Base-by-base conservation (phyloP, 208 protist species). In the Leishmania martiniquensis region DNA sequence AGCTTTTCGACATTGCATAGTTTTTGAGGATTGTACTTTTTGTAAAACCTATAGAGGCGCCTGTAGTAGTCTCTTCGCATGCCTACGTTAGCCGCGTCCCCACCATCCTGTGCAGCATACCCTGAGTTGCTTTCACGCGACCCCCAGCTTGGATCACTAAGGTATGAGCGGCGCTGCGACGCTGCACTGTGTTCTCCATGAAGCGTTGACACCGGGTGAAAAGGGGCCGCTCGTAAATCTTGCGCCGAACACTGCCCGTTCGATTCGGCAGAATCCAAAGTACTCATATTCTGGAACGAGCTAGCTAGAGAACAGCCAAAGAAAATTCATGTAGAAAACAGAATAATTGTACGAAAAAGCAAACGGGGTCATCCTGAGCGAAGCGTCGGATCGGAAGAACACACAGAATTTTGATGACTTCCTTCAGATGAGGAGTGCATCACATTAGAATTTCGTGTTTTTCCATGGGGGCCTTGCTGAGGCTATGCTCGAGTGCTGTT, bases 11-110 rank as follows among this genome's bases (percentile, higher is more conserved):
- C 85, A 71, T 84, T 71, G 59, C 80, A 72, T 37, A 94, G 66
- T 63, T 96, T 96, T 45, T 87, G 69, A 7, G 92, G 90, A 65
- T 96, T 94, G 78, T 96, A 96, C 59, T 85, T 84, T 69, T 87
- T 78, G 74, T 96, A 96, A 69, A 96, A 96, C 17, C 70, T 78
- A 60, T 86, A 84, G n/a, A 96, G 77, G 22, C 91, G 81, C 39
- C 69, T 71, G 77, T 84, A 86, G 65, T 91, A 93, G 51, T 78
- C 70, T 5, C 84, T 65, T 6, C 73, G 71, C 42, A 83, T 79
- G 22, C 76, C 69, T 44, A 88, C 87, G 45, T 78, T 67, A 17
- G 65, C 54, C 44, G 44, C 69, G 37, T 84, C 76, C 17, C 74
- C 60, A 9, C 76, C 78, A 34, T 83, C 71, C 62, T 89, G 84